phyloP scores from a whole-genome alignment of 108 stramenopile genomes.

The Aureococcus anophagefferens region DNA sequence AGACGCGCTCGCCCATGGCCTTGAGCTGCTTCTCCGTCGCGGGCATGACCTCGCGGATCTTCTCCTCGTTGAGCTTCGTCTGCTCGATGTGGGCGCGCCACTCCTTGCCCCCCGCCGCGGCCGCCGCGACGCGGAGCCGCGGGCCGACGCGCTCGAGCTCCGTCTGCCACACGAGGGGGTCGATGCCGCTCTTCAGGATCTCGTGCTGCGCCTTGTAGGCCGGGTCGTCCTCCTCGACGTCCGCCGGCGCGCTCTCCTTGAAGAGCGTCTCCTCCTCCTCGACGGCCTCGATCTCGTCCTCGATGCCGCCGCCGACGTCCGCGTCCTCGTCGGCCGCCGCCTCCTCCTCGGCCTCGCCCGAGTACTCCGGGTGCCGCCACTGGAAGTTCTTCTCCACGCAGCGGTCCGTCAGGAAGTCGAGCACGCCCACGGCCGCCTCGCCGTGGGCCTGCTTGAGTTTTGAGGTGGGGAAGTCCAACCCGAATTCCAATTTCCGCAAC shows the following conservation, averaged over 20 bases:
- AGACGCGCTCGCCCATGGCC: not conserved
- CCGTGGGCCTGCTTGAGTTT: constrained; percentile 42
- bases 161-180: constrained; percentile 46
- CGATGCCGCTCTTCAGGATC: constrained; percentile 30
- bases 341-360: constrained; percentile 11
- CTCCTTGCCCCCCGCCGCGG: constrained; percentile 26
- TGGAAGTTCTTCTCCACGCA: constrained; percentile 24
- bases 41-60: constrained; percentile 14
- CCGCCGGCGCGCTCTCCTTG: constrained; percentile 14
- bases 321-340: constrained; percentile 14
- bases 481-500: constrained; percentile 34
- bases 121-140: constrained; percentile 4
- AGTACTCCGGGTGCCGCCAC: constrained; percentile 25
- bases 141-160: constrained; percentile 55
- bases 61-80: constrained; percentile 20
- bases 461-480: constrained; percentile 35
- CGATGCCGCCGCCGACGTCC: constrained; percentile 30
- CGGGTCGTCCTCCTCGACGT: not conserved
- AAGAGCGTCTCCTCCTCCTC: constrained; percentile 43
- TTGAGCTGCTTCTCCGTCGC: constrained; percentile 14
- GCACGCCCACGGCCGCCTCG: constrained; percentile 35
- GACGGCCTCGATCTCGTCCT: constrained; percentile 35
- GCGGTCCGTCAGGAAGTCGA: constrained; percentile 45
- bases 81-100: constrained; percentile 50
- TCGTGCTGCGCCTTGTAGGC: constrained; percentile 15